A percentile compares a stretch with the other conserved stretches of the same genome.
phyloP scores from a whole-genome alignment of 192 early-diverging fungal species.

The Coemansia sp. region DNA sequence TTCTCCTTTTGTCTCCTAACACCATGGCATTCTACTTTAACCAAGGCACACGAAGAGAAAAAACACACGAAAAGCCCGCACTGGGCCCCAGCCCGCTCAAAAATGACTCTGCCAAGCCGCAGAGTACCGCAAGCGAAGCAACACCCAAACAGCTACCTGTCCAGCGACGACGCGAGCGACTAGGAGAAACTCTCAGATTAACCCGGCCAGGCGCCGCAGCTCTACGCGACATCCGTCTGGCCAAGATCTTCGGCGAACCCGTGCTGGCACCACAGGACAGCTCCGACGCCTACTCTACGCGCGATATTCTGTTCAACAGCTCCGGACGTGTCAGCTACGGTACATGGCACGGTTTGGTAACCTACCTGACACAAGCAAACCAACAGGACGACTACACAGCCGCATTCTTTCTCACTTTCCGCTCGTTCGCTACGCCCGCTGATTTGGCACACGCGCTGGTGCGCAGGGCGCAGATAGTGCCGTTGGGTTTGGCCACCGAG shows the following conservation, averaged over 20 bases:
- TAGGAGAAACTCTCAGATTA: conserved; percentile 21
- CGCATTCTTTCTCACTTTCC: conserved; percentile 85
- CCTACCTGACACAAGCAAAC: conserved; percentile 53
- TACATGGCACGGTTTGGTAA: conserved; percentile 38
- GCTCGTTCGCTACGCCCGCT: conserved; percentile 69
- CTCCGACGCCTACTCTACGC: background rate
- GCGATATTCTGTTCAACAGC: conserved; percentile 39
- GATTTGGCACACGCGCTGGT: conserved; percentile 65
- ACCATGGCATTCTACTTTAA: conserved; percentile 48
- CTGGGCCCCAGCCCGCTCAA: background rate
- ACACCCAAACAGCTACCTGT: background rate
- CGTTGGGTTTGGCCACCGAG: conserved; percentile 52
- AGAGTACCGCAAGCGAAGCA: background rate
- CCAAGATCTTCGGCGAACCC: conserved; percentile 33
- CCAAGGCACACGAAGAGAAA: conserved; percentile 25
- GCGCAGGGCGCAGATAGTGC: conserved; percentile 61
- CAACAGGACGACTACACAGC: conserved; percentile 54
- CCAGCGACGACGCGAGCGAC: conserved; percentile 2
- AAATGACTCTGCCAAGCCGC: background rate
- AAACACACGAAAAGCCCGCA: background rate
- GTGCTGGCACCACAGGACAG: background rate
- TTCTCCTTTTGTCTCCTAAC: background rate
- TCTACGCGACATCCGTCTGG: conserved; percentile 22
- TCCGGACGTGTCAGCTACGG: conserved; percentile 51
- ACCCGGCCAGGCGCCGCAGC: background rate